Percentiles rank a stretch among this genome's conserved stretches.
Evolutionary conservation across 345 rosid genomes (phyloP).

Genomic region (Psidium guajava): DNA sequence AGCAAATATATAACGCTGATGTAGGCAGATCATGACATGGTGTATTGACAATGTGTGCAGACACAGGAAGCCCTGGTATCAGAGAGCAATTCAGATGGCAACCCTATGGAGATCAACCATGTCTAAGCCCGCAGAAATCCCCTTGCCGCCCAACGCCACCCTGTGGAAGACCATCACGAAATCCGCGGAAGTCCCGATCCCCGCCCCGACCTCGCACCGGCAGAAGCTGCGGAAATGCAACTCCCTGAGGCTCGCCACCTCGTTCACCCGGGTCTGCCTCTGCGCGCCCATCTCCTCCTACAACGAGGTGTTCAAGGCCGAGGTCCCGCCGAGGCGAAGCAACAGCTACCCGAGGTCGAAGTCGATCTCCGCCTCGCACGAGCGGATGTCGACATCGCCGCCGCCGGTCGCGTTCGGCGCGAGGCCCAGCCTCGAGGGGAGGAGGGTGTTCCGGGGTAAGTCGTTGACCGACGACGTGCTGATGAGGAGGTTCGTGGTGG

Average conservation of each 20-base stretch:
- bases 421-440: constrained; percentile 52
- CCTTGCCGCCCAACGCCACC: constrained; percentile 13
- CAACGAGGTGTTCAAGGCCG: constrained; percentile 64
- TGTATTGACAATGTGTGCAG: background rate
- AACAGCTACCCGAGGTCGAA: constrained; percentile 74
- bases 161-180: constrained; percentile 45
- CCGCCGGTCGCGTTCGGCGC: background rate
- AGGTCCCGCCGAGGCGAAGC: constrained; percentile 82
- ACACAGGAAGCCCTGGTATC: constrained; percentile 90
- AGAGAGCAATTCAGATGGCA: constrained; percentile 80
- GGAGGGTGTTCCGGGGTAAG: constrained; percentile 74
- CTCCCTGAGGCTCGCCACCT: constrained; percentile 64
- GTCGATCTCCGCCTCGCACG: constrained; percentile 13
- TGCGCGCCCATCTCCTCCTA: constrained; percentile 87
- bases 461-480: constrained; percentile 75
- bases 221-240: constrained; percentile 54
- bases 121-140: constrained; percentile 30
- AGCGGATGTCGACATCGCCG: constrained; percentile 5
- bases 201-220: constrained; percentile 4
- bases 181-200: constrained; percentile 3
- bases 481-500: constrained; percentile 91
- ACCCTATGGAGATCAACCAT: constrained; percentile 36
- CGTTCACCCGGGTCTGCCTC: constrained; percentile 84
- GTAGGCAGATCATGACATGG: background rate
- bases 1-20: background rate